A percentile compares a stretch with the other conserved stretches of the same genome.
These are phyloP conservation scores for Hymenoscyphus occultus DNA, from an alignment of 2,329 filamentous ascomycete species.

Conservation along the genomic window DNA sequence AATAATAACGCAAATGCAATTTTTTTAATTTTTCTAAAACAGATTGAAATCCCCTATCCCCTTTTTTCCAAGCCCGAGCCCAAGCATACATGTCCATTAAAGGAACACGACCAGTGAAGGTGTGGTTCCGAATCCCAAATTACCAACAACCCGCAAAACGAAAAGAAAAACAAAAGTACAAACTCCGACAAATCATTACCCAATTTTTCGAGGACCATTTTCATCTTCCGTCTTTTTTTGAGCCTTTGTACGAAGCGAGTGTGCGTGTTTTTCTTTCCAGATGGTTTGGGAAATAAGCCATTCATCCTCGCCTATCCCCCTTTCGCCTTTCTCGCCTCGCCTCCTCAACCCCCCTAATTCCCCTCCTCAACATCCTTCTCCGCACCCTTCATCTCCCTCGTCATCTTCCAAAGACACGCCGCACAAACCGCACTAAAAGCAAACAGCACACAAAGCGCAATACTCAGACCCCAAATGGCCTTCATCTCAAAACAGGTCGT, in stretches of 20 bases:
- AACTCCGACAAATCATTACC: constrained; percentile 13
- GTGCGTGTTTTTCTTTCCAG: neutral
- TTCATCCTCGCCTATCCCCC: too few species aligned
- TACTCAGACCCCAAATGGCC: constrained; percentile 80
- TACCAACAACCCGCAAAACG: neutral
- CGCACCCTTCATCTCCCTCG: constrained; percentile 13
- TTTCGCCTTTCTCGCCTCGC: neutral
- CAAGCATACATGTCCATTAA: neutral
- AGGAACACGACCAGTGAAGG: neutral
- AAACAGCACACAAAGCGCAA: constrained; percentile 72
- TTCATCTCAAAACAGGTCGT: constrained; percentile 80
- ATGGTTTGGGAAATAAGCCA: neutral
- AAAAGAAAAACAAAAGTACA: neutral
- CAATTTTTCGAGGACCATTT: neutral
- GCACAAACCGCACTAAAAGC: constrained; percentile 59
- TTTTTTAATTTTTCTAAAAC: neutral
- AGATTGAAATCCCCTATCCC: neutral
- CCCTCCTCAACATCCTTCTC: constrained; percentile 25
- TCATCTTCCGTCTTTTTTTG: neutral
- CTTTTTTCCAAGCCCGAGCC: neutral
- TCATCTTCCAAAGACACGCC: constrained; percentile 53
- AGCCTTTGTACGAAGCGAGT: neutral
- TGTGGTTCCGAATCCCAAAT: neutral
- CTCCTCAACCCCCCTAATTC: neutral
- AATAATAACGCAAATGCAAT: neutral